Evolutionary conservation across 306 rosid genomes (phyloP), one percentile per base, ranked within the genome.

Genomic region (Trifolium dubium): DNA sequence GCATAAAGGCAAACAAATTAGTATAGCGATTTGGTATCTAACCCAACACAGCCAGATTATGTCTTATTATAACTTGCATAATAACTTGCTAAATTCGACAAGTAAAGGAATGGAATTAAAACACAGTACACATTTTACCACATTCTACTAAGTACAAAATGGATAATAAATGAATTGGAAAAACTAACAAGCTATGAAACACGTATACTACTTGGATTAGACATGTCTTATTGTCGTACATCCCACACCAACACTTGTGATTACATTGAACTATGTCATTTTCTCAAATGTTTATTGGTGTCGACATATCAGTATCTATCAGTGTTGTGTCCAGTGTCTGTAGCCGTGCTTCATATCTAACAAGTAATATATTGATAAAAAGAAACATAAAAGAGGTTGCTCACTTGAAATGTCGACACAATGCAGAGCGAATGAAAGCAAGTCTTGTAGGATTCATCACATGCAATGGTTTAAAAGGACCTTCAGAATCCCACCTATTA

Each of bases 381-480:
- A 64, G 12, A 37, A 37, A 40, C 4, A 64, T 14, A 49, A 17
- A 75, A 56, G 40, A 43, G 60, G 56, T 8, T 35, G 59, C 79
- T 64, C 80, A 91, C 99, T 80, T 78, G 50, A 94, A 89, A 92
- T 91, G 92, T 29, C 84, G 87, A 79, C 96, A 94, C 32, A 94
- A 86, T n/a, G 88, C 86, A 64, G 93, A 89, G 8, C 99, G 86
- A 55, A 94, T 81, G 70, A 94, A 92, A 63, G 92, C 91, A 64
- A 94, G 85, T 79, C 97, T 87, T 41, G 95, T 81, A n/a, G 99
- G 96, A 85, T 94, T 94, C 89, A 94, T 68, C 66, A 53, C 76
- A 82, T 94, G 99, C 81, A 94, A 78, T n/a, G 99, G 97, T 74
- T 92, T 92, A 76, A 89, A 92, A 1, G 96, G 96, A 6, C 99